These are phyloP conservation scores for Diplosphaera chodatii DNA, from an alignment of 139 green algal species.

Conservation along the genomic window DNA sequence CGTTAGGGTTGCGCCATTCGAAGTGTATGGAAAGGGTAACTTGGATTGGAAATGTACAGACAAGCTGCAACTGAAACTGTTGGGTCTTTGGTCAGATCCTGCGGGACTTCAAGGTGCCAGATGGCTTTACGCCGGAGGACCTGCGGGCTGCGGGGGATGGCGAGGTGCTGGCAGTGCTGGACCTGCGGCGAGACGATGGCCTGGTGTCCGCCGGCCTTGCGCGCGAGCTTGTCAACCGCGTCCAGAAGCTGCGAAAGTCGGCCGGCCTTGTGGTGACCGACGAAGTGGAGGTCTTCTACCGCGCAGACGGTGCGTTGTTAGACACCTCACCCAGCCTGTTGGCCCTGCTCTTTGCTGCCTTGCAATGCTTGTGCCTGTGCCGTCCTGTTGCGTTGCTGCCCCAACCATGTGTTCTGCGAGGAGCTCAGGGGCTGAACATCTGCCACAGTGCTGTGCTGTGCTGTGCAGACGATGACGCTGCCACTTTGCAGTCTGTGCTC, in stretches of 20 bases:
- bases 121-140: constrained; percentile 35
- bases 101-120: constrained; percentile 70
- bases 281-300: constrained; percentile 54
- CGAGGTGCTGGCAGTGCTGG: constrained; percentile 89
- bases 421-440: no score
- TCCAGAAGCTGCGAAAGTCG: constrained; percentile 94
- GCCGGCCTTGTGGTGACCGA: constrained; percentile 68
- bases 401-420: no score
- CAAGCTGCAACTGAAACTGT: no score
- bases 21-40: no score
- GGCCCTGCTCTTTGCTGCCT: no score
- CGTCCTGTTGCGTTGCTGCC: no score
- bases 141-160: constrained; percentile 76
- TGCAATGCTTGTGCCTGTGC: no score
- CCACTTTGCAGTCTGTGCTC: constrained; percentile 5
- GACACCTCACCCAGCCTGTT: no score
- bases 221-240: constrained; percentile 90
- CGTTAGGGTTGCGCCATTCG: no score
- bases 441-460: not conserved
- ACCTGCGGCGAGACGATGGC: constrained; percentile 63
- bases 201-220: constrained; percentile 70
- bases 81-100: constrained; percentile 33
- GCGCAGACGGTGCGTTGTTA: not conserved
- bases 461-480: not conserved
- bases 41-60: no score